Evolutionary conservation across 805 yeast species (phyloP).

Genomic region (Phaffomyces thermotolerans): DNA sequence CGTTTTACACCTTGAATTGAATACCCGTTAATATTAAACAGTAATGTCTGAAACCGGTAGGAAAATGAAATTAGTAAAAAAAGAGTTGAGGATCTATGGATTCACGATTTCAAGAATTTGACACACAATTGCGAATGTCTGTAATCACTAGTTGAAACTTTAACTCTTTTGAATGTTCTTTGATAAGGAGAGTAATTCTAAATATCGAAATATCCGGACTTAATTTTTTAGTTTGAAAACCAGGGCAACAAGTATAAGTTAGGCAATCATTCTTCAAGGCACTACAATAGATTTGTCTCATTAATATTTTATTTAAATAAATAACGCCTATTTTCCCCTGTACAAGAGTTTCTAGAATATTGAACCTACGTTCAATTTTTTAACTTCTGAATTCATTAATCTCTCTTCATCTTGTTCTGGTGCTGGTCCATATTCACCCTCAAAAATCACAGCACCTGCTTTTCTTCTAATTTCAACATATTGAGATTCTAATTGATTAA

Average conservation of each 20-base stretch:
- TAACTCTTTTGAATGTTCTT: too few species aligned
- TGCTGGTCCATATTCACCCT: conserved; percentile 90
- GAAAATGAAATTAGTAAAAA: not conserved
- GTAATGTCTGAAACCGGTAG: too few species aligned
- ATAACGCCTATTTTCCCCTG: too few species aligned
- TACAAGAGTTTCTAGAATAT: too few species aligned
- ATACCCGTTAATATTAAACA: not conserved
- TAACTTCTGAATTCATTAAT: conserved; percentile 16
- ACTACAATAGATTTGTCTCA: not conserved
- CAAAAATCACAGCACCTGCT: conserved; percentile 91
- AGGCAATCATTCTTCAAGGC: too few species aligned
- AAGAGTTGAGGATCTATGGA: not conserved
- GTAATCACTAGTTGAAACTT: not conserved
- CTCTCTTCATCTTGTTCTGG: conserved; percentile 35
- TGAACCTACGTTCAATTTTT: conserved; percentile 15
- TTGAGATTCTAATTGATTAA: conserved; percentile 64
- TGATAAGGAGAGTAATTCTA: not conserved
- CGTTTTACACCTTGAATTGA: conserved; percentile 1
- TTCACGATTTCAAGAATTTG: too few species aligned
- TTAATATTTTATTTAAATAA: not conserved
- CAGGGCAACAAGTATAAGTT: conserved; percentile 1
- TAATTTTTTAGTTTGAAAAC: not conserved
- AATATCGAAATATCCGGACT: conserved; percentile 3
- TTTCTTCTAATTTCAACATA: conserved; percentile 74
- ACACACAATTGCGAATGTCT: too few species aligned